A percentile compares a stretch with the other conserved stretches of the same genome.
Conservation (phyloP, 768 basidiomycete species). For the Tricholomella constricta region DNA sequence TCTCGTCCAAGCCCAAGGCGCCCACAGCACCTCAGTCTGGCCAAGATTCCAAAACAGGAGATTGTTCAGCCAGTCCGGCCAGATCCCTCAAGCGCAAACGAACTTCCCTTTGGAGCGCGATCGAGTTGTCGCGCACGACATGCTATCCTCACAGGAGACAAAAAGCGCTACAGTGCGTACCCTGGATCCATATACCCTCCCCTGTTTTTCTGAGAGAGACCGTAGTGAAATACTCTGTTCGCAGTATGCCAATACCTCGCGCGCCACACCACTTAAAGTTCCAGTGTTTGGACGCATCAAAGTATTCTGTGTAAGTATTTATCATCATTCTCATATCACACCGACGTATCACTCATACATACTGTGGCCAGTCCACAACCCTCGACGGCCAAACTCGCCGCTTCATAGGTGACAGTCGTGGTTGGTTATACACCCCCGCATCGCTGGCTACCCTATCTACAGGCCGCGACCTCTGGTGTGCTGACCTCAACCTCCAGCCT, state of each 20-base stretch:
- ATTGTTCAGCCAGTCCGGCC: background rate
- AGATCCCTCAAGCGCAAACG: constrained; percentile 16
- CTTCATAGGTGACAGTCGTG: constrained; percentile 53
- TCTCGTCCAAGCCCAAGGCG: constrained; percentile 39
- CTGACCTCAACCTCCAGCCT: constrained; percentile 44
- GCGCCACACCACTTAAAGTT: constrained; percentile 25
- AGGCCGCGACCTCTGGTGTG: constrained; percentile 34
- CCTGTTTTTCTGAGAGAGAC: no score
- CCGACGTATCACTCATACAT: background rate
- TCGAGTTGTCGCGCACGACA: constrained; percentile 16
- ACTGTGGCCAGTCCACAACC: constrained; percentile 33
- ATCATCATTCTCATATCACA: background rate
- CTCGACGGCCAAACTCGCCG: constrained; percentile 33
- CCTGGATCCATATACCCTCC: background rate
- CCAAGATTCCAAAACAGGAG: background rate
- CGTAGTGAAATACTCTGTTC: constrained; percentile 42
- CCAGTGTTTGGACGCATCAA: constrained; percentile 42
- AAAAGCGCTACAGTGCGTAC: constrained; percentile 20
- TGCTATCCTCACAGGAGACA: constrained; percentile 11
- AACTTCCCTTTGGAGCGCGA: constrained; percentile 18
- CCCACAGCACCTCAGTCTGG: constrained; percentile 8
- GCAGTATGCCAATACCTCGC: constrained; percentile 42
- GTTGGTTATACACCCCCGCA: constrained; percentile 49
- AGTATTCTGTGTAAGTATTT: constrained; percentile 45
- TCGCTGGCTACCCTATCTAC: constrained; percentile 12